These are phyloP conservation scores for Talaromyces sp. DNA, from an alignment of 2,329 filamentous ascomycete species.

Conservation along the genomic window DNA sequence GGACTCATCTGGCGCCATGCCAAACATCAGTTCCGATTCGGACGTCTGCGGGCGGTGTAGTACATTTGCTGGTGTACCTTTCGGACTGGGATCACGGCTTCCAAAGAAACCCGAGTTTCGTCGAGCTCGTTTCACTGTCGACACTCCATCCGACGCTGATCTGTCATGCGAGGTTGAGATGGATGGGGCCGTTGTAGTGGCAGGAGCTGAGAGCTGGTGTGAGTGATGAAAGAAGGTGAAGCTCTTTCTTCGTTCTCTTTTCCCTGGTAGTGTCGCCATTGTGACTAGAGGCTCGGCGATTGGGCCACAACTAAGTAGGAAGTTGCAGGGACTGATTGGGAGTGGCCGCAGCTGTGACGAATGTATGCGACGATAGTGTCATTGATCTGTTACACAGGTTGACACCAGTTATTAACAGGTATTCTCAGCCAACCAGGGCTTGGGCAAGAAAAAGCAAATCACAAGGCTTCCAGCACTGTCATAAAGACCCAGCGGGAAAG, in stretches of 20 bases:
- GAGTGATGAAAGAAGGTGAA: constrained; percentile 28
- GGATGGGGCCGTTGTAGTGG: constrained; percentile 15
- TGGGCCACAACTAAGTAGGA: background rate
- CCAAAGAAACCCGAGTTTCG: constrained; percentile 41
- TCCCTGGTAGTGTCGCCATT: constrained; percentile 22
- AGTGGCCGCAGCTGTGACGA: background rate
- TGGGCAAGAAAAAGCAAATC: constrained; percentile 14
- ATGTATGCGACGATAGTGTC: constrained; percentile 26
- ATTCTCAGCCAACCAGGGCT: constrained; percentile 7
- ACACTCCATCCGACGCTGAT: constrained; percentile 37
- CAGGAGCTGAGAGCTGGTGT: constrained; percentile 20
- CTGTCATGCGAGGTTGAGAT: constrained; percentile 28
- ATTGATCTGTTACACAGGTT: constrained; percentile 19
- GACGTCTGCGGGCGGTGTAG: constrained; percentile 29
- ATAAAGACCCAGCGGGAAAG: background rate
- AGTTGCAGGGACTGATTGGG: background rate
- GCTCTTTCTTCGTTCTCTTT: constrained; percentile 32
- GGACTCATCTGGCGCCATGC: constrained; percentile 27
- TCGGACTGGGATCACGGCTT: constrained; percentile 27
- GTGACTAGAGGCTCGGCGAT: constrained; percentile 14
- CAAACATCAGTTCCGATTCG: constrained; percentile 27
- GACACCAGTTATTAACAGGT: constrained; percentile 6
- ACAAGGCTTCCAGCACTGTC: constrained; percentile 9
- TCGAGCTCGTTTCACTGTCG: constrained; percentile 32
- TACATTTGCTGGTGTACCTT: constrained; percentile 11